phyloP scores from a whole-genome alignment of 2,329 filamentous ascomycete genomes.

The Parafenestella ontariensis region DNA sequence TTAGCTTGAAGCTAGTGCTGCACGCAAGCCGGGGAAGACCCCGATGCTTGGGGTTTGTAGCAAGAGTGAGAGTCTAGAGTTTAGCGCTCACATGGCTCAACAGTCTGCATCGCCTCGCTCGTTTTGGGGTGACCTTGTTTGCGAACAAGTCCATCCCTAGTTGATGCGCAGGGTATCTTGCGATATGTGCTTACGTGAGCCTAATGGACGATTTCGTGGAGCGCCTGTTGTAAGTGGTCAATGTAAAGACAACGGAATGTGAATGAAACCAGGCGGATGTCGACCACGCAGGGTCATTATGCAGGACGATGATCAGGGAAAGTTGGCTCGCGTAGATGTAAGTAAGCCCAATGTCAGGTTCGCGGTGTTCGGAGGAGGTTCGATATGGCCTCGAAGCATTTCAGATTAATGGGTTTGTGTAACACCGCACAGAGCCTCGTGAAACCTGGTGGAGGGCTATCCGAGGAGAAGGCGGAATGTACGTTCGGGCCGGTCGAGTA shows the following conservation, averaged over 20 bases:
- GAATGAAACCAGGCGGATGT: not conserved
- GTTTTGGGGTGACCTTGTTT: slow-evolving; percentile 6
- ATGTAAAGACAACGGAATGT: not conserved
- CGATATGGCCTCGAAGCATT: not conserved
- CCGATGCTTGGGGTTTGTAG: slow-evolving; percentile 14
- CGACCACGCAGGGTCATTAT: not conserved
- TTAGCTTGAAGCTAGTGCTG: slow-evolving; percentile 15
- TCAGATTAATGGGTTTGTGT: slow-evolving; percentile 11
- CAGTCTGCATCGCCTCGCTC: slow-evolving; percentile 16
- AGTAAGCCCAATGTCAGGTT: not conserved
- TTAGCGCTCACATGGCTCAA: slow-evolving; percentile 19
- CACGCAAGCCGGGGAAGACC: slow-evolving; percentile 20
- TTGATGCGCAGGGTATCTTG: slow-evolving; percentile 6
- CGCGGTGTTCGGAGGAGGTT: not conserved
- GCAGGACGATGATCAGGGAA: not conserved
- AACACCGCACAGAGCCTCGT: too few species aligned
- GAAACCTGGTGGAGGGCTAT: too few species aligned
- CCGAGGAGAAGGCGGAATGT: slow-evolving; percentile 1
- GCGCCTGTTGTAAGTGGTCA: not conserved
- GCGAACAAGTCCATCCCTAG: slow-evolving; percentile 4
- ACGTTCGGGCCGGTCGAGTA: slow-evolving; percentile 9
- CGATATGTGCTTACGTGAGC: slow-evolving; percentile 1
- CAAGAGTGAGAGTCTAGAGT: slow-evolving; percentile 8
- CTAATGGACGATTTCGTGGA: not conserved
- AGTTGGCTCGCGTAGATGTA: not conserved